Evolutionary conservation across 169 alveolate genomes (phyloP).

Genomic region (Cryptosporidium muris): DNA sequence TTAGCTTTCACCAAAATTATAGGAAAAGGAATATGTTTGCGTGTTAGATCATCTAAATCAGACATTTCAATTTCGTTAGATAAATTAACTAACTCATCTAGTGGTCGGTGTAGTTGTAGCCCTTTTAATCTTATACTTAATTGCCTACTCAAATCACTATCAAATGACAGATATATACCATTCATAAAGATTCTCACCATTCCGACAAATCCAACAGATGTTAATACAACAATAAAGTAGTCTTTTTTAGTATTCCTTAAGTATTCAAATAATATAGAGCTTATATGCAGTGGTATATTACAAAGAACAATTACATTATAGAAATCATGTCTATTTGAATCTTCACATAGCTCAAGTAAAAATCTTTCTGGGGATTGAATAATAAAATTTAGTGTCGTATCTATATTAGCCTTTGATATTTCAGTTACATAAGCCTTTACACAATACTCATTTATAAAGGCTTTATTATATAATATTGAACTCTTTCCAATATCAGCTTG

Average conservation of each 20-base stretch:
- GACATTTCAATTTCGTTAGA: slow-evolving; percentile 12
- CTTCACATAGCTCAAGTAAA: background rate
- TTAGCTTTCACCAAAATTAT: slow-evolving; percentile 4
- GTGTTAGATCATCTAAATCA: background rate
- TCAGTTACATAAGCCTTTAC: background rate
- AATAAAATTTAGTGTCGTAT: slow-evolving; percentile 8
- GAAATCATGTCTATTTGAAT: background rate
- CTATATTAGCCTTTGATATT: background rate
- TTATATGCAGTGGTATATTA: slow-evolving; percentile 4
- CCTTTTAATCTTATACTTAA: slow-evolving; percentile 10
- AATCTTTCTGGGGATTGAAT: slow-evolving; percentile 27
- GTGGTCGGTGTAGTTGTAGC: slow-evolving; percentile 27
- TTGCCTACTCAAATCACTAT: too few species aligned
- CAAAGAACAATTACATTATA: slow-evolving; percentile 11
- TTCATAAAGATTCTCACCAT: slow-evolving; percentile 2
- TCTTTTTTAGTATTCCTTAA: too few species aligned
- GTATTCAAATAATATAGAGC: background rate
- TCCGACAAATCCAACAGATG: slow-evolving; percentile 30
- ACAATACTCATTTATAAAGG: background rate
- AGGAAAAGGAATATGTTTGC: slow-evolving; percentile 33
- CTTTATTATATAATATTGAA: background rate
- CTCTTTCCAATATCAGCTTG: slow-evolving; percentile 16
- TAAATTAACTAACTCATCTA: slow-evolving; percentile 1
- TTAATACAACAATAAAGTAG: slow-evolving; percentile 11
- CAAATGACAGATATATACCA: too few species aligned